Evolutionary conservation across 2,329 filamentous ascomycete species (phyloP).

Genomic region (Hawksworthiomyces lignivorus): DNA sequence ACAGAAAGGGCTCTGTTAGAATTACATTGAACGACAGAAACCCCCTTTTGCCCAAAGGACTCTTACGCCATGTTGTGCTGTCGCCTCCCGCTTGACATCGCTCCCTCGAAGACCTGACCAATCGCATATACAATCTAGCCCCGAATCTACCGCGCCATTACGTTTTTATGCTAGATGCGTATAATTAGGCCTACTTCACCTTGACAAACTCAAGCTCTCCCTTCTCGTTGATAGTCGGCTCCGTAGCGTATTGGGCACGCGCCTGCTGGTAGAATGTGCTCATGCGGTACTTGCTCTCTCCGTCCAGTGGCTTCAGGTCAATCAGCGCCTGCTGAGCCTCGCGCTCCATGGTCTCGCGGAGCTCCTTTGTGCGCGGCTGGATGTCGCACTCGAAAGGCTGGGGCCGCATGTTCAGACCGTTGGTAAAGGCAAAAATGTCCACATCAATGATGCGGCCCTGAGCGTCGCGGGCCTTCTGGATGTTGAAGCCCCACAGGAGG

Average conservation of each 20-base stretch:
- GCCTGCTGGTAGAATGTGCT: constrained; percentile 39
- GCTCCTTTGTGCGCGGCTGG: constrained; percentile 38
- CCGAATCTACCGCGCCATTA: too few species aligned
- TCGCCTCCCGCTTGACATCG: too few species aligned
- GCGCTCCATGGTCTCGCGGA: constrained; percentile 40
- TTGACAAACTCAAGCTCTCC: constrained; percentile 20
- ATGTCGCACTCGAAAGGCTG: constrained; percentile 48
- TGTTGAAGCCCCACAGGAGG: constrained; percentile 50
- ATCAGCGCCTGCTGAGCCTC: constrained; percentile 45
- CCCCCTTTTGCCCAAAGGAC: too few species aligned
- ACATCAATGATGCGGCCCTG: constrained; percentile 37
- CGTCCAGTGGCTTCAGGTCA: constrained; percentile 43
- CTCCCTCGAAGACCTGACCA: too few species aligned
- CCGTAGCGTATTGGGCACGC: constrained; percentile 18
- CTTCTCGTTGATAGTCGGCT: constrained; percentile 21
- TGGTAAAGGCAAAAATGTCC: constrained; percentile 46
- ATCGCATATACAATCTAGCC: too few species aligned
- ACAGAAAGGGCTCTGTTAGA: too few species aligned
- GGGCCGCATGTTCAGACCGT: constrained; percentile 52
- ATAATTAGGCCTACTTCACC: constrained; percentile 16
- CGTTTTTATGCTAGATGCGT: too few species aligned
- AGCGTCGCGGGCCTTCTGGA: constrained; percentile 30
- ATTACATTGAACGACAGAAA: too few species aligned
- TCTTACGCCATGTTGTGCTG: too few species aligned
- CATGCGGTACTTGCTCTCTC: constrained; percentile 51